Base-by-base conservation (phyloP, 2,329 filamentous ascomycete species). In the Sporothrix globosa region DNA sequence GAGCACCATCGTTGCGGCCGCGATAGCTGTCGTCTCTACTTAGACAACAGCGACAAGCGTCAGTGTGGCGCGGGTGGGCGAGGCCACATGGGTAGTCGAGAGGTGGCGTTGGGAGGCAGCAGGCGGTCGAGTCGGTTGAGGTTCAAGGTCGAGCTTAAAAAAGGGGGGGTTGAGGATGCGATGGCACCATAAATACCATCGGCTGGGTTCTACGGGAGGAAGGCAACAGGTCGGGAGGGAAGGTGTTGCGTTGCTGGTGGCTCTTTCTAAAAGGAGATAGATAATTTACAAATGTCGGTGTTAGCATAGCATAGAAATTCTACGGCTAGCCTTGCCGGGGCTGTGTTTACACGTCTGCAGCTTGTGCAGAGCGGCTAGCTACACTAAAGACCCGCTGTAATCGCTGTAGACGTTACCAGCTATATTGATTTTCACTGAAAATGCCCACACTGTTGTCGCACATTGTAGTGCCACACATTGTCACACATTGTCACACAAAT, bases 181-280 rank as follows among this genome's bases (percentile, higher is more conserved):
- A 27, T 27, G n/a, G 10, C 17, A 27, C 27, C 9, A 14, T 6
- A 46, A 13, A 19, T 14, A 27, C 21, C 58, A 4, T 24, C 19
- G 39, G 21, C n/a, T 19, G 21, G 58, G 39, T 4, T 46, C 21
- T 27, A 3, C 14, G 6, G n/a, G 4, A 27, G n/a, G 58, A 46
- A 46, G 9, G 58, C 14, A 14, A 17, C 17, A 63, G 58, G n/a
- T 46, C 11, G 39, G 44, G 24, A 65, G 21, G 24, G 61, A n/a
- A 13, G 24, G 17, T 5, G 61, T 24, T 24, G 44, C 27, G 61
- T 50, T 21, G 61, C 17, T 34, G 61, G 27, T 50, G 11, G 61
- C 61, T 65, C 44, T 30, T 48, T 63, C 61, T 9, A 46, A n/a
- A 44, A 60, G 21, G 58, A 61, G 39, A 4, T 61, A 46, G 58